Conservation (phyloP, 106 monocot genomes). For the Dactylorhiza incarnata region DNA sequence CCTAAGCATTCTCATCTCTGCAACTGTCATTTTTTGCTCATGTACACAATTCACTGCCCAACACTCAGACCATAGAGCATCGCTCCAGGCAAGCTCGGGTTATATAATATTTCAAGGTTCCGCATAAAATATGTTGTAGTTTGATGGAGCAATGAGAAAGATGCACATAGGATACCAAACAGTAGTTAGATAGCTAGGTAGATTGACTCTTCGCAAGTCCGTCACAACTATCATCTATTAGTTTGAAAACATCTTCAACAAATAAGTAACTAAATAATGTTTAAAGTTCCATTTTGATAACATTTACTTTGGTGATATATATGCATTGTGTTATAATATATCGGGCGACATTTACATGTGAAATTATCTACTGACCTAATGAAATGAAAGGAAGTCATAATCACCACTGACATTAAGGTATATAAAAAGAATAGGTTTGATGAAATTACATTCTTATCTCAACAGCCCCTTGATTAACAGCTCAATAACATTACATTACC, state of each 20-base stretch:
- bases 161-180: too few species aligned
- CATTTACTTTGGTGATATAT: not conserved
- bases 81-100: too few species aligned
- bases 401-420: not conserved
- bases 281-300: not conserved
- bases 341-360: not conserved
- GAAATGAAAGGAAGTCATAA: not conserved
- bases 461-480: not conserved
- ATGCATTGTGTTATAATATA: not conserved
- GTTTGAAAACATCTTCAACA: not conserved
- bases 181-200: too few species aligned
- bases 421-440: not conserved
- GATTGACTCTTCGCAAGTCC: too few species aligned
- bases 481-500: not conserved
- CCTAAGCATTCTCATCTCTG: too few species aligned
- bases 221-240: not conserved
- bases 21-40: too few species aligned
- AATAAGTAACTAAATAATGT: not conserved
- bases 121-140: too few species aligned
- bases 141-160: too few species aligned
- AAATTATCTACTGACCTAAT: not conserved
- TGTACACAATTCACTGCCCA: too few species aligned
- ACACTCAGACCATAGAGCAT: too few species aligned
- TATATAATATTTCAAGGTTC: too few species aligned
- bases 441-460: not conserved